These are phyloP conservation scores for Fusarium guadeloupense DNA, from an alignment of 2,329 filamentous ascomycete species.

Conservation along the genomic window DNA sequence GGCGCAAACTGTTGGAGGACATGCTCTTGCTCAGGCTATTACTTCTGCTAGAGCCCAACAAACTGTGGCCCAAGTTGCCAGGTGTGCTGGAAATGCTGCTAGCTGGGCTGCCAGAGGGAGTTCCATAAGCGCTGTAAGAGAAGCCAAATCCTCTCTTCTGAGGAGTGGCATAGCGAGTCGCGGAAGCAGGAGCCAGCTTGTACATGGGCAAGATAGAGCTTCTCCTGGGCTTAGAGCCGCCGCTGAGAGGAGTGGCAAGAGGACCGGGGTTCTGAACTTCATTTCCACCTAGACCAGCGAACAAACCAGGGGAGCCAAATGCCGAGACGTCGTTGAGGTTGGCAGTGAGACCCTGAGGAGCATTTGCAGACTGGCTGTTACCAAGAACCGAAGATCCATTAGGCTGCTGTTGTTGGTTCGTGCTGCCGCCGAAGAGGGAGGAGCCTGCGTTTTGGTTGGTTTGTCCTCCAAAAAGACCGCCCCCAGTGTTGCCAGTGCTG, in stretches of 20 bases:
- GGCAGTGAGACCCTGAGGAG: conserved; percentile 75
- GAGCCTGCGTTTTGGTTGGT: conserved; percentile 56
- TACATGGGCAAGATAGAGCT: conserved; percentile 84
- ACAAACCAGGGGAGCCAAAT: conserved; percentile 88
- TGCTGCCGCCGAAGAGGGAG: conserved; percentile 57
- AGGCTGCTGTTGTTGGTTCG: conserved; percentile 61
- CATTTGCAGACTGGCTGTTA: conserved; percentile 57
- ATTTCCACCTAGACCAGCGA: conserved; percentile 73
- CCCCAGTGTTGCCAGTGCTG: conserved; percentile 55
- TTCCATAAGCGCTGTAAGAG: conserved; percentile 91
- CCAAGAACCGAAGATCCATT: conserved; percentile 68
- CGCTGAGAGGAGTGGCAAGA: conserved; percentile 86
- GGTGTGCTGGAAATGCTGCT: conserved; percentile 73
- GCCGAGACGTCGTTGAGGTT: conserved; percentile 86
- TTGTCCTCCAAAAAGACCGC: conserved; percentile 64
- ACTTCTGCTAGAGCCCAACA: conserved; percentile 72
- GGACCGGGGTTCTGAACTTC: conserved; percentile 81
- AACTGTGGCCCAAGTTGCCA: conserved; percentile 70
- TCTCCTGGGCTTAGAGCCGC: conserved; percentile 78
- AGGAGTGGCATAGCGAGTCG: conserved; percentile 82
- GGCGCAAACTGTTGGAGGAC: conserved; percentile 85
- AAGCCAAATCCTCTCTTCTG: conserved; percentile 91
- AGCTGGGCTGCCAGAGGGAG: conserved; percentile 74
- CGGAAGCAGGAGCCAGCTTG: conserved; percentile 83
- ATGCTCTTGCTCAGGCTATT: conserved; percentile 85